Base-by-base conservation (phyloP, 768 basidiomycete genomes). In the Termitomyces sp. region DNA sequence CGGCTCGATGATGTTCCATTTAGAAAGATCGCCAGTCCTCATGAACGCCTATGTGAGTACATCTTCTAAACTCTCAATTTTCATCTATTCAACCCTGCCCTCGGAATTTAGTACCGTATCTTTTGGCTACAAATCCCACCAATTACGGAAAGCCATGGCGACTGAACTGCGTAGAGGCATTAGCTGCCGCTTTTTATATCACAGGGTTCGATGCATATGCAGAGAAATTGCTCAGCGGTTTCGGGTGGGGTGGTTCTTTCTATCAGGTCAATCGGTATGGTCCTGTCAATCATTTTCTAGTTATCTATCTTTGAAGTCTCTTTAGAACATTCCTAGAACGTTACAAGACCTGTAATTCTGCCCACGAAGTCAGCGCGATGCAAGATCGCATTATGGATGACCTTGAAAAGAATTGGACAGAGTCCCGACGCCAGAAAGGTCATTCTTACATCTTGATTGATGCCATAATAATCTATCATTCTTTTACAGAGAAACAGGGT, bases 71-170 rank as follows among this genome's bases (percentile, higher is more conserved):
- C 16, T 23, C 17, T 39, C 21, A 17, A 16, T 45, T 25, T 1
- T 40, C 16, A 19, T 41, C 34, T 28, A 12, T 49, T 48, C 28
- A 45, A 59, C 11, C n/a, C 28, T 52, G 30, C 21, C 45, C 16
- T 27, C 17, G 12, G 34, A 21, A 5, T 17, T 14, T 61, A 99
- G 96, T 99, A 28, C 97, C 97, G 0, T 98, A 96, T 68, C 82
- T 99, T 19, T 70, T 98, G 43, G 97, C 97, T 0, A 89, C 94
- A 0, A 99, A 99, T 69, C 94, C 96, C 0, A 94, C 94, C 10
- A 99, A 99, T 72, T 99, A 98, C 63, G 97, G 97, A 10, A 94
- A 93, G 69, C 97, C 97, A 0, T 98, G 94, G 94, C 78, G 88
- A 48, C 76, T 99, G 40, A 98, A 96, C 64, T 98, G 96, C 61